Evolutionary conservation across 495 filamentous ascomycete species (phyloP).

Genomic region (Glonium stellatum): DNA sequence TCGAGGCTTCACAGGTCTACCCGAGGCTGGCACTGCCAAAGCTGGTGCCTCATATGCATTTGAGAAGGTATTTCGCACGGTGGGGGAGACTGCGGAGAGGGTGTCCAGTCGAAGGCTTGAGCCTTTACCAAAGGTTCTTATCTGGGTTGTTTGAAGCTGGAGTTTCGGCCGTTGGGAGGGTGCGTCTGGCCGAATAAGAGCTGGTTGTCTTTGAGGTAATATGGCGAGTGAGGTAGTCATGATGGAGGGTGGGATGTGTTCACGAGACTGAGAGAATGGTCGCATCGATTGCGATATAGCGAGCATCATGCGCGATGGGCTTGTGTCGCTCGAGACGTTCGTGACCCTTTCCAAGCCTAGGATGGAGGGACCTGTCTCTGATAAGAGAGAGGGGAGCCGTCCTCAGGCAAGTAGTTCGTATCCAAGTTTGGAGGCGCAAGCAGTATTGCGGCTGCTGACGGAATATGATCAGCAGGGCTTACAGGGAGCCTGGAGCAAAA

Average conservation of each 20-base stretch:
- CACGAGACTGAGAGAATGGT: constrained; percentile 20
- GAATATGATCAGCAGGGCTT: background rate
- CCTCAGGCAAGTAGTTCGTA: constrained; percentile 27
- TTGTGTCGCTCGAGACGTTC: constrained; percentile 13
- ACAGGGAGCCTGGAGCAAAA: background rate
- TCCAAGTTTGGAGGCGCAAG: constrained; percentile 10
- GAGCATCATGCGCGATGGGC: constrained; percentile 28
- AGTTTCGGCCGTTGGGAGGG: constrained; percentile 53
- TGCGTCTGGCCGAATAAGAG: constrained; percentile 31
- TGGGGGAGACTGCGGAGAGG: constrained; percentile 62
- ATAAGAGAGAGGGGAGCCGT: constrained; percentile 36
- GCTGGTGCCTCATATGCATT: constrained; percentile 65
- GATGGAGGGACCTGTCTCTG: constrained; percentile 30
- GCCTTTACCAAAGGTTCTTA: constrained; percentile 48
- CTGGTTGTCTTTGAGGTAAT: constrained; percentile 27
- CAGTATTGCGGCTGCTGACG: constrained; percentile 6
- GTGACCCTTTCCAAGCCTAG: constrained; percentile 11
- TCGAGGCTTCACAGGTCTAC: constrained; percentile 18
- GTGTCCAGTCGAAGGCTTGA: constrained; percentile 50
- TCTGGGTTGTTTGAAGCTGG: constrained; percentile 61
- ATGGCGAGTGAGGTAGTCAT: constrained; percentile 35
- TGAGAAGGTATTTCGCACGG: constrained; percentile 72
- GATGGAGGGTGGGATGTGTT: constrained; percentile 20
- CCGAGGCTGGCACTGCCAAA: constrained; percentile 41
- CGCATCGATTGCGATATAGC: constrained; percentile 29